Evolutionary conservation across 2,329 filamentous ascomycete species (phyloP), one percentile per base, ranked within the genome.

Genomic region (Penicillium sp.): DNA sequence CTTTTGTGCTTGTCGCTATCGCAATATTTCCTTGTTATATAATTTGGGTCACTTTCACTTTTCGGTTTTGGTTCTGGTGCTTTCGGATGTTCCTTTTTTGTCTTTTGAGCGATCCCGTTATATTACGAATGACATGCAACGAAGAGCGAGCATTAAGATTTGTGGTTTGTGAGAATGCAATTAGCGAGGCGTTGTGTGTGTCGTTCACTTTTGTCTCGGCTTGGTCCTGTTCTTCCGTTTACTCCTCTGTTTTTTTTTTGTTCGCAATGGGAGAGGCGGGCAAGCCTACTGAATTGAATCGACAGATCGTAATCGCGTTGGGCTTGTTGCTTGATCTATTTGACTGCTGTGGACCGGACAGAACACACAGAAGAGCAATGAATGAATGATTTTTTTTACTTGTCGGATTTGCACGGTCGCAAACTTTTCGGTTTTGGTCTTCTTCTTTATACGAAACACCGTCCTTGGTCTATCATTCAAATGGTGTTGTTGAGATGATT

Each of bases 181-280:
- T 63, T 55, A 66, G 64, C 58, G 59, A 53, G 59, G 62, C 54
- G 60, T 59, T 60, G 1, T 40, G 35, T 8, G 3, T 35, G 3
- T 35, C 35, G 35, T 40, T 40, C n/a, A 1, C n/a, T 18, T 40
- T 18, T 38, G 35, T 11, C 14, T 38, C 35, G 16, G n/a, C n/a
- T 40, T 18, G 40, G 40, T 23, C 16, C 28, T 11, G 40, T 18
- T n/a, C 20, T 33, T 14, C 33, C n/a, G 24, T 52, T 40, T 45
- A 52, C 49, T 52, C n/a, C 26, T 52, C 12, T n/a, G 5, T 12
- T 38, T 14, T 38, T 40, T 40, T 40, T 11, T 18, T 18, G 35
- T 5, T 18, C 40, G 30, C 24, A 20, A 38, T 47, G 52, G 33
- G 20, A 46, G 42, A 35, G 38, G 26, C 20, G 51, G 51, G 20